phyloP scores from a whole-genome alignment of 2,329 filamentous ascomycete genomes.

The Ophiocordyceps polyrhachis-furcata region DNA sequence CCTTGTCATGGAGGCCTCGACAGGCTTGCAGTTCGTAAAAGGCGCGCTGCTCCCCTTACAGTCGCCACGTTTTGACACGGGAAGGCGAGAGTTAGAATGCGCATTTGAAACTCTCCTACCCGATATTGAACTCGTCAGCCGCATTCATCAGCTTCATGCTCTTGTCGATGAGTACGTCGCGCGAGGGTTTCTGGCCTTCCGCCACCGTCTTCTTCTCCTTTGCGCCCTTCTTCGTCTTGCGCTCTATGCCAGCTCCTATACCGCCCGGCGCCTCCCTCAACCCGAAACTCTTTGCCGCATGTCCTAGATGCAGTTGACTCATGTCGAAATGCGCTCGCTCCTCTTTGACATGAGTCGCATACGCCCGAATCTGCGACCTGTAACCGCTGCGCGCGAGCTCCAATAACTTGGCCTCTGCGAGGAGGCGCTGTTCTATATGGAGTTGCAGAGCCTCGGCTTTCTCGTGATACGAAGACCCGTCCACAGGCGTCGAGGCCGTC shows the following conservation, averaged over 20 bases:
- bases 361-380: conserved; percentile 83
- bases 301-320: conserved; percentile 74
- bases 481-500: conserved; percentile 32
- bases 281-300: conserved; percentile 85
- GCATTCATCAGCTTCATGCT: conserved; percentile 46
- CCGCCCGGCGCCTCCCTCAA: conserved; percentile 74
- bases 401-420: conserved; percentile 46
- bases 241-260: conserved; percentile 43
- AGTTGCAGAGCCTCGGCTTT: conserved; percentile 39
- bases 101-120: conserved; percentile 16
- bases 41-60: not conserved
- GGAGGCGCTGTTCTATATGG: conserved; percentile 39
- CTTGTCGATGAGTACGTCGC: conserved; percentile 36
- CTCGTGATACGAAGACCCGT: conserved; percentile 25
- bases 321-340: conserved; percentile 85
- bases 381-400: conserved; percentile 73
- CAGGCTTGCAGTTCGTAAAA: not conserved
- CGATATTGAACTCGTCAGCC: conserved; percentile 51
- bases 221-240: conserved; percentile 21
- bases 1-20: not conserved
- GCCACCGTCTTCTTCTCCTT: conserved; percentile 9
- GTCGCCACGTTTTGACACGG: not conserved
- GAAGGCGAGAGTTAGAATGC: not conserved
- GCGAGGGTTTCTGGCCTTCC: conserved; percentile 13
- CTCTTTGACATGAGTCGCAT: conserved; percentile 77